Evolutionary conservation across 2,329 filamentous ascomycete species (phyloP).

Genomic region (Knufia petricola): DNA sequence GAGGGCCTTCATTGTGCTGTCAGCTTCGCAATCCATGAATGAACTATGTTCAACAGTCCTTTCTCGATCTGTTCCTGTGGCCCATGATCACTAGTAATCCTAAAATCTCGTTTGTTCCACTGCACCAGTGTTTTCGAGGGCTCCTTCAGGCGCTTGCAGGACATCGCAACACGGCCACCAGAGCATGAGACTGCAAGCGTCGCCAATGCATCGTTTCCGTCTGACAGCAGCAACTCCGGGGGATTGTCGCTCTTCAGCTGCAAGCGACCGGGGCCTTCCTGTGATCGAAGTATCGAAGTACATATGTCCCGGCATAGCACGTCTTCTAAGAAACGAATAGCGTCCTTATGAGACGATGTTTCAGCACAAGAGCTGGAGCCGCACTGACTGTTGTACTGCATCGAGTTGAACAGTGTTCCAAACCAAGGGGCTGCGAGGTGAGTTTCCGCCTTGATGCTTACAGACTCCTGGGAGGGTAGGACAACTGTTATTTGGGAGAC

Average conservation of each 20-base stretch:
- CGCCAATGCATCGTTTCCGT: background rate
- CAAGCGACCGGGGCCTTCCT: background rate
- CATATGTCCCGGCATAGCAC: slow-evolving; percentile 3
- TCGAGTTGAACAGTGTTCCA: slow-evolving; percentile 15
- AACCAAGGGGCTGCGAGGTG: slow-evolving; percentile 18
- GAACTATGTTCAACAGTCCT: background rate
- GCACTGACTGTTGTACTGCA: background rate
- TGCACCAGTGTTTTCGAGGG: background rate
- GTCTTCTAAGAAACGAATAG: background rate
- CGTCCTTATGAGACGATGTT: background rate
- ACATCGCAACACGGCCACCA: background rate
- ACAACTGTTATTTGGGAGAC: slow-evolving; percentile 13
- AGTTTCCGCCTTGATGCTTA: slow-evolving; percentile 16
- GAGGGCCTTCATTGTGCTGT: background rate
- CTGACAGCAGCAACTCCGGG: background rate
- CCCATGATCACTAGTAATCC: background rate
- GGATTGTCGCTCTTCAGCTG: background rate
- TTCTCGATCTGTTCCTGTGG: background rate
- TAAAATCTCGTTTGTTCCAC: background rate
- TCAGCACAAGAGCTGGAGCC: background rate
- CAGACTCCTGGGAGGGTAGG: slow-evolving; percentile 11
- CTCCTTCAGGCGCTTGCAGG: background rate
- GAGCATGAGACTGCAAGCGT: background rate
- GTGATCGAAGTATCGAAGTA: background rate
- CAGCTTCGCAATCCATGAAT: background rate